Percentiles rank a stretch among this genome's conserved stretches.
phyloP scores from a whole-genome alignment of 306 rosid species.

The Rubus parviflorus region DNA sequence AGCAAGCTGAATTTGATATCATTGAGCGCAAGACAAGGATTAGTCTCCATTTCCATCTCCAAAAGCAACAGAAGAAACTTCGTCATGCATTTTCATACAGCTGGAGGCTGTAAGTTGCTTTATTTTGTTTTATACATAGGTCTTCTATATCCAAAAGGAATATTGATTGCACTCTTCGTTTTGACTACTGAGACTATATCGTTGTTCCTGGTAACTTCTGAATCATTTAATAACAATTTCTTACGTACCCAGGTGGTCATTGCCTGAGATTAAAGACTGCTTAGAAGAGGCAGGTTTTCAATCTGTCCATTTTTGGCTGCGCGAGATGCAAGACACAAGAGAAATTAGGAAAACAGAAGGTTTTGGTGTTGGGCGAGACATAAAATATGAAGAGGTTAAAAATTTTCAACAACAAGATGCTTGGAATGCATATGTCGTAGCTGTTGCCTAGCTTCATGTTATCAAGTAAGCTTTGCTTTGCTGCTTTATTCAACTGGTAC shows the following conservation, averaged over 20 bases:
- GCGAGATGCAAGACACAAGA: constrained; percentile 70
- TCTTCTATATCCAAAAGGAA: not conserved
- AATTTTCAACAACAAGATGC: constrained; percentile 76
- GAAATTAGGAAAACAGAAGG: constrained; percentile 58
- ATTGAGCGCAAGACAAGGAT: constrained; percentile 84
- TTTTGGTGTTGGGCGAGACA: constrained; percentile 61
- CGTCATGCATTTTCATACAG: constrained; percentile 85
- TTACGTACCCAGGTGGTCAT: constrained; percentile 68
- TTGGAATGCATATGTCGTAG: constrained; percentile 93
- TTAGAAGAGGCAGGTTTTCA: constrained; percentile 83
- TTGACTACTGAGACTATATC: not conserved
- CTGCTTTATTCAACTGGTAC: not conserved
- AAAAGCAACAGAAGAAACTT: constrained; percentile 69
- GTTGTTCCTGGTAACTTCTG: constrained; percentile 24
- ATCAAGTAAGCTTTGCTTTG: not conserved
- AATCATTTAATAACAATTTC: constrained; percentile 23
- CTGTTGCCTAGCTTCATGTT: constrained; percentile 52
- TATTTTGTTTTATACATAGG: constrained; percentile 3
- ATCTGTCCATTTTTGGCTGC: constrained; percentile 80
- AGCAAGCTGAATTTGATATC: constrained; percentile 90
- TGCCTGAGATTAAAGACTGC: constrained; percentile 93
- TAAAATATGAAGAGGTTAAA: constrained; percentile 73
- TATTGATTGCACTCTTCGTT: not conserved
- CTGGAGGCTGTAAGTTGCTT: constrained; percentile 83
- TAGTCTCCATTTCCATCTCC: constrained; percentile 79